phyloP scores from a whole-genome alignment of 331 rosid genomes.

The Quercus lobata region DNA sequence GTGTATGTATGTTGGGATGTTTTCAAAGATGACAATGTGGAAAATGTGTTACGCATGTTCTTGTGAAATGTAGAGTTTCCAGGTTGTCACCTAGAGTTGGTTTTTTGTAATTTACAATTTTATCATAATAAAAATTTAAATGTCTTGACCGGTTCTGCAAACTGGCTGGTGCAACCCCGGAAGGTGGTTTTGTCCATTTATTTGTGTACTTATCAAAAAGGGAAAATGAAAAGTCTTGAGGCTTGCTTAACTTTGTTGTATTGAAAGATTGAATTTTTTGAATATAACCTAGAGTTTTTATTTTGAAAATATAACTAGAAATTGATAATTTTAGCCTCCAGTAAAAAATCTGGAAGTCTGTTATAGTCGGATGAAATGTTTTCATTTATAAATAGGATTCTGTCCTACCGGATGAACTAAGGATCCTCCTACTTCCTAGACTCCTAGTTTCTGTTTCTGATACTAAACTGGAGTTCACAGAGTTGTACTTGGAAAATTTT shows the following conservation, averaged over 20 bases:
- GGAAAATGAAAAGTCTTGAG: no score
- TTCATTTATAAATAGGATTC: neutral
- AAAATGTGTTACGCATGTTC: no score
- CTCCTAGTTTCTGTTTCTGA: neutral
- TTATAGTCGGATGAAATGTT: neutral
- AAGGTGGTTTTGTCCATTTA: no score
- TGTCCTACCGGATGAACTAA: neutral
- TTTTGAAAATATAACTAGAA: neutral
- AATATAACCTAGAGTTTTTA: neutral
- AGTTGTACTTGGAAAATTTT: neutral
- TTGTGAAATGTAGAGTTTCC: no score
- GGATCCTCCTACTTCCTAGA: neutral
- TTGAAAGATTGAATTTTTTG: constrained; percentile 1
- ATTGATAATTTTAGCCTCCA: neutral
- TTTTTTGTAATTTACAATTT: no score
- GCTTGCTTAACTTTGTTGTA: neutral
- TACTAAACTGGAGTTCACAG: neutral
- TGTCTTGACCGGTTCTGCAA: neutral
- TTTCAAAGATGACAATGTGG: no score
- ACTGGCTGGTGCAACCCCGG: neutral
- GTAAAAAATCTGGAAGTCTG: neutral
- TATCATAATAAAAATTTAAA: no score
- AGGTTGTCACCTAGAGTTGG: no score
- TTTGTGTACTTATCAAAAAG: no score
- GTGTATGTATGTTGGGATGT: no score